Conservation (phyloP, 2,329 filamentous ascomycete genomes). For the Clarireedia homoeocarpa region DNA sequence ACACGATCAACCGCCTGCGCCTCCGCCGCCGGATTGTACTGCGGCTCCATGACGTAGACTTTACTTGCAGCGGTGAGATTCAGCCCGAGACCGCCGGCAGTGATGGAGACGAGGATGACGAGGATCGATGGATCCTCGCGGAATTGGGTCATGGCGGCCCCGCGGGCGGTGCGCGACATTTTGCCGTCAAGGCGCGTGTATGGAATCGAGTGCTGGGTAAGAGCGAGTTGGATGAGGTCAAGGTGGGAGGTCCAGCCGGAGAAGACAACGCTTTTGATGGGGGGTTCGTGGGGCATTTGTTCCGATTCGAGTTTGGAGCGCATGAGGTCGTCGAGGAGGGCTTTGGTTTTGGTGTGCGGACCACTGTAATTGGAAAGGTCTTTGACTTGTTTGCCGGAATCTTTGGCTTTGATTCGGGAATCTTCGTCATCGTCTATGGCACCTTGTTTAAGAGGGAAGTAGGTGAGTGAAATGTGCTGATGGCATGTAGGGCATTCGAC, state of each 20-base stretch:
- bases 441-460: slow-evolving; percentile 56
- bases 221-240: slow-evolving; percentile 80
- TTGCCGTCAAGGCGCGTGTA: slow-evolving; percentile 84
- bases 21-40: slow-evolving; percentile 93
- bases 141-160: slow-evolving; percentile 69
- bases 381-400: slow-evolving; percentile 45
- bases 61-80: slow-evolving; percentile 81
- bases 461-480: slow-evolving; percentile 51
- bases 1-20: slow-evolving; percentile 92
- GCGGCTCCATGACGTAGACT: slow-evolving; percentile 96
- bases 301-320: slow-evolving; percentile 55
- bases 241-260: slow-evolving; percentile 94
- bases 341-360: slow-evolving; percentile 86
- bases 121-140: slow-evolving; percentile 62
- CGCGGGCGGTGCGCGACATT: slow-evolving; percentile 70
- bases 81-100: slow-evolving; percentile 82
- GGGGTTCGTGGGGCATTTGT: slow-evolving; percentile 47
- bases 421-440: slow-evolving; percentile 26
- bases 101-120: slow-evolving; percentile 86
- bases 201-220: slow-evolving; percentile 57
- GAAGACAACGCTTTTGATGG: slow-evolving; percentile 90
- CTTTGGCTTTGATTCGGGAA: slow-evolving; percentile 20
- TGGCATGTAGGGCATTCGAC: slow-evolving; percentile 61
- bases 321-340: slow-evolving; percentile 68
- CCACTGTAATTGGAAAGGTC: slow-evolving; percentile 64